Conservation (phyloP, 2,329 filamentous ascomycete genomes). For the Diaporthe amygdali region DNA sequence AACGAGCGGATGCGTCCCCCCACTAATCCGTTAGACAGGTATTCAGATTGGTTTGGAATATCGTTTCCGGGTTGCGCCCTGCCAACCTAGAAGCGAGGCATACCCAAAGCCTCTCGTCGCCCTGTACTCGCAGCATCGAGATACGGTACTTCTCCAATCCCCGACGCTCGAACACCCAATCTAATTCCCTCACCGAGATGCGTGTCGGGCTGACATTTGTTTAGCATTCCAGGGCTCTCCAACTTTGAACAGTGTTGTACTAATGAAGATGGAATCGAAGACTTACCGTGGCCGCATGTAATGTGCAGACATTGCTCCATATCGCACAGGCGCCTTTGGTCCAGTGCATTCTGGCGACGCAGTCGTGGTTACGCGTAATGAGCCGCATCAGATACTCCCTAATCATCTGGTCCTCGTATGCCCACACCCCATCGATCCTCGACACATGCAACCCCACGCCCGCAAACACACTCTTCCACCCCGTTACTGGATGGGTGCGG, state of each 20-base stretch:
- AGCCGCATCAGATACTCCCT: constrained; percentile 36
- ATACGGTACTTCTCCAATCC: constrained; percentile 4
- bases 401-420: constrained; percentile 46
- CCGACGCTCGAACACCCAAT: neutral
- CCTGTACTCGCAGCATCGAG: constrained; percentile 1
- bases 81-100: neutral
- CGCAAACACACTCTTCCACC: constrained; percentile 61
- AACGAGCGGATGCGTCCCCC: too few species aligned
- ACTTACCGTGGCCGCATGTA: constrained; percentile 39
- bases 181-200: neutral
- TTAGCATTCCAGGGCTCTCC: neutral
- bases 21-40: too few species aligned
- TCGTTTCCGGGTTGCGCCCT: too few species aligned
- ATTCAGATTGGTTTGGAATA: too few species aligned
- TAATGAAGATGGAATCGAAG: neutral
- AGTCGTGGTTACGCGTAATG: constrained; percentile 45
- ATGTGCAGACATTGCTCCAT: constrained; percentile 42
- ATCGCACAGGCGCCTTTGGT: constrained; percentile 42
- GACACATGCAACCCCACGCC: constrained; percentile 53
- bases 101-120: neutral
- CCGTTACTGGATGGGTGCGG: constrained; percentile 62
- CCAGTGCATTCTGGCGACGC: constrained; percentile 46
- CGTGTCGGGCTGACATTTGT: neutral
- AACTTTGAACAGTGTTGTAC: neutral
- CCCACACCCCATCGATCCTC: constrained; percentile 54